Conservation (phyloP, 2,329 filamentous ascomycete genomes). For the Atkinsonella texensis region DNA sequence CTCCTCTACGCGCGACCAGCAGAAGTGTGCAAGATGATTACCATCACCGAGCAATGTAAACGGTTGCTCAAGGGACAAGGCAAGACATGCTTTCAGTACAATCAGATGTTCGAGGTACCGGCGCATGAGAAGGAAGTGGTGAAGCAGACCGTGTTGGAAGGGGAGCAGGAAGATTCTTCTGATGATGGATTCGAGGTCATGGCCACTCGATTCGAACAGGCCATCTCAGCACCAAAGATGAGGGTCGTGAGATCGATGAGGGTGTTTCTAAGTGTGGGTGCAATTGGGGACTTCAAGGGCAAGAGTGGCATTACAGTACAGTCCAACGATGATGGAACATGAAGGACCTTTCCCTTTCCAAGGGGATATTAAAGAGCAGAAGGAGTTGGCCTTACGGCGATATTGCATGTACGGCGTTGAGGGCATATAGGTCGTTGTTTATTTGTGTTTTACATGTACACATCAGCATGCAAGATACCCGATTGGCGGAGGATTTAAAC, state of each 20-base stretch:
- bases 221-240: constrained; percentile 33
- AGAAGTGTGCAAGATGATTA: constrained; percentile 54
- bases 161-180: constrained; percentile 15
- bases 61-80: constrained; percentile 36
- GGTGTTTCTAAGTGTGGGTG: constrained; percentile 42
- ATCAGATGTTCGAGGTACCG: constrained; percentile 39
- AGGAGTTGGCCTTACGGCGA: background rate
- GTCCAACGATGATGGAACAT: constrained; percentile 24
- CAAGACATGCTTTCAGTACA: constrained; percentile 43
- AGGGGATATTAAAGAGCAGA: background rate
- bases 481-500: background rate
- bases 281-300: constrained; percentile 43
- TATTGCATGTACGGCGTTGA: constrained; percentile 1
- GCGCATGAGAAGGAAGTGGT: constrained; percentile 22
- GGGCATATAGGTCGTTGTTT: background rate
- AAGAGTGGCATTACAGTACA: constrained; percentile 35
- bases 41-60: constrained; percentile 54
- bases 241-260: constrained; percentile 43
- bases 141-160: constrained; percentile 30
- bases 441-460: background rate
- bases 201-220: constrained; percentile 43
- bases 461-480: constrained; percentile 1
- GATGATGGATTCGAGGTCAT: constrained; percentile 44
- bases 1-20: constrained; percentile 38
- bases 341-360: background rate